A percentile compares a stretch with the other conserved stretches of the same genome.
phyloP scores from a whole-genome alignment of 352 stramenopile species.

The Phytophthora sojae region DNA sequence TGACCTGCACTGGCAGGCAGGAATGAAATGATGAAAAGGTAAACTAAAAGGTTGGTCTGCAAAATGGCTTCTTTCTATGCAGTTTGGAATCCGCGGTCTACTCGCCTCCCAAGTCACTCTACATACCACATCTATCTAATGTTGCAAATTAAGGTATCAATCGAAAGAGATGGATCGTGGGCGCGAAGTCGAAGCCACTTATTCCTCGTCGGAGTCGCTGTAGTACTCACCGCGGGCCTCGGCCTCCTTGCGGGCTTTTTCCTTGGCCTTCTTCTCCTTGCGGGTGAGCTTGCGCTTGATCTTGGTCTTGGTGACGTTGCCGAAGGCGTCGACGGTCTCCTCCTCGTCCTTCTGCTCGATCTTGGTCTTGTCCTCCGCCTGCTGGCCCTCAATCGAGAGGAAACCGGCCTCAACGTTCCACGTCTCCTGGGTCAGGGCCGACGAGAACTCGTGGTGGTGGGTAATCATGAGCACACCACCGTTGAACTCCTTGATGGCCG shows the following conservation, averaged over 20 bases:
- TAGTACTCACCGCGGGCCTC: constrained; percentile 87
- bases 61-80: constrained; percentile 38
- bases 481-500: constrained; percentile 97
- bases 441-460: constrained; percentile 98
- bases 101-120: constrained; percentile 49
- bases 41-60: constrained; percentile 21
- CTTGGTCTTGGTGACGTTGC: constrained; percentile 89
- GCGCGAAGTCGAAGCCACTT: constrained; percentile 43
- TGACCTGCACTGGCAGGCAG: too few species aligned
- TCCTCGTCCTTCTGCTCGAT: constrained; percentile 92
- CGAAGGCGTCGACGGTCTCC: constrained; percentile 83
- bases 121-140: constrained; percentile 45
- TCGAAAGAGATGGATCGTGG: constrained; percentile 39
- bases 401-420: constrained; percentile 94
- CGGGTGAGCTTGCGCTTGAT: constrained; percentile 92
- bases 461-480: constrained; percentile 98
- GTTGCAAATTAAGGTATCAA: constrained; percentile 53
- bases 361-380: constrained; percentile 89
- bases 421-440: constrained; percentile 93
- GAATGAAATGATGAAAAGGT: too few species aligned
- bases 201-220: constrained; percentile 82
- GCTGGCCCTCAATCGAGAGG: constrained; percentile 88
- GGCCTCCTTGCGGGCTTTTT: constrained; percentile 89
- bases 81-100: constrained; percentile 45
- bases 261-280: constrained; percentile 91